Evolutionary conservation across 2,329 filamentous ascomycete species (phyloP).

Genomic region (Aspergillus hortae): DNA sequence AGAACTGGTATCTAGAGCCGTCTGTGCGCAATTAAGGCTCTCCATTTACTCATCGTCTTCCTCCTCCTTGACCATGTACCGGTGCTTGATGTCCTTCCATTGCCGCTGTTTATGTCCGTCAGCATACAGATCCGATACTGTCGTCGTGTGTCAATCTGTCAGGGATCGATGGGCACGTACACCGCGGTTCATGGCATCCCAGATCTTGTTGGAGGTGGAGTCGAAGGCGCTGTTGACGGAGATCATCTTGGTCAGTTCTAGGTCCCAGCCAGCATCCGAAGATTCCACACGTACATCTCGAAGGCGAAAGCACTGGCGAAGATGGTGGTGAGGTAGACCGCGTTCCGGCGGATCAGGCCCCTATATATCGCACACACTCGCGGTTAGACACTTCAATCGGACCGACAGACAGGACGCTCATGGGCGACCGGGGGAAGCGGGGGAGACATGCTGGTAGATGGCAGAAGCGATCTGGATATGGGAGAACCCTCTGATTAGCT

Average conservation of each 20-base stretch:
- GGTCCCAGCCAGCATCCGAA: slow-evolving; percentile 1
- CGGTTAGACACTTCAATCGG: slow-evolving; percentile 15
- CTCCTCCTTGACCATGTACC: slow-evolving; percentile 71
- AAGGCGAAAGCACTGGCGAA: slow-evolving; percentile 86
- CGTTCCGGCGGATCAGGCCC: slow-evolving; percentile 80
- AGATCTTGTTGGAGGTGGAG: slow-evolving; percentile 74
- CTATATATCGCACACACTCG: slow-evolving; percentile 45
- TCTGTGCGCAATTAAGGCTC: slow-evolving; percentile 11
- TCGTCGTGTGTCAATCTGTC: neutral
- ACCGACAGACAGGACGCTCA: slow-evolving; percentile 5
- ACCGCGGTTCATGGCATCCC: slow-evolving; percentile 87
- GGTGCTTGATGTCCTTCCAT: slow-evolving; percentile 99
- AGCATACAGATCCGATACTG: slow-evolving; percentile 6
- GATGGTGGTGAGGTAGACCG: slow-evolving; percentile 78
- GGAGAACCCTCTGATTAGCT: slow-evolving; percentile 24
- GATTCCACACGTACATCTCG: slow-evolving; percentile 70
- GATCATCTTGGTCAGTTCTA: slow-evolving; percentile 16
- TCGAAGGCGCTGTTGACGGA: slow-evolving; percentile 68
- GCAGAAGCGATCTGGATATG: slow-evolving; percentile 46
- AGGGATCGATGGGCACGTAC: slow-evolving; percentile 56
- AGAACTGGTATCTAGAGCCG: neutral
- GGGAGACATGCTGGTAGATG: slow-evolving; percentile 59
- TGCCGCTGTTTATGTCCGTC: slow-evolving; percentile 64
- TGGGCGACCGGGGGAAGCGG: slow-evolving; percentile 10
- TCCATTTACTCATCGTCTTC: slow-evolving; percentile 50